Percentiles rank a stretch among this genome's conserved stretches.
These are phyloP conservation scores for Hibiscus mutabilis DNA, from an alignment of 345 rosid species.

Conservation along the genomic window DNA sequence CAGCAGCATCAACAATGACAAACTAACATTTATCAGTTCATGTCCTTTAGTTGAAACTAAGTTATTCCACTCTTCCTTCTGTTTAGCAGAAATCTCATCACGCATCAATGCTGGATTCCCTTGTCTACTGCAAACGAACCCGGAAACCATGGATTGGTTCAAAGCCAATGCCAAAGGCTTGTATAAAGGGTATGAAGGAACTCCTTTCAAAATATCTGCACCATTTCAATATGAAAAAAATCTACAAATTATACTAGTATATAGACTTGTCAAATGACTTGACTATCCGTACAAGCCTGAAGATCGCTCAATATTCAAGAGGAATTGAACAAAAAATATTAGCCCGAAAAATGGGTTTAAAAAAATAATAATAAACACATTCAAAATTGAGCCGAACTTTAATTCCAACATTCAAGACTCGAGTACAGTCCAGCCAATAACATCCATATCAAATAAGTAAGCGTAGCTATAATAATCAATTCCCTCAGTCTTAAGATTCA, in stretches of 20 bases:
- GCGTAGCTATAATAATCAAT: neutral
- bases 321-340: no score
- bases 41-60: neutral
- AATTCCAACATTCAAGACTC: no score
- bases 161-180: constrained; percentile 40
- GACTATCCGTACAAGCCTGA: no score
- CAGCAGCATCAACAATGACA: neutral
- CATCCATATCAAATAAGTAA: neutral
- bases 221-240: constrained; percentile 4
- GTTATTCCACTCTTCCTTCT: constrained; percentile 33
- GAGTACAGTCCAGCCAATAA: neutral
- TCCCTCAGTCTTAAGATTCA: neutral
- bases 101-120: constrained; percentile 16
- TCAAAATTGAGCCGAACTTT: no score
- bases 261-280: no score
- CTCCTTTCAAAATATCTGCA: constrained; percentile 29
- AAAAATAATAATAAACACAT: no score
- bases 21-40: constrained; percentile 1
- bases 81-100: constrained; percentile 18
- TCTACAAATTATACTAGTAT: no score
- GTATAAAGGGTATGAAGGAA: constrained; percentile 42
- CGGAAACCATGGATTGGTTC: constrained; percentile 30
- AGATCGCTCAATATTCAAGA: no score
- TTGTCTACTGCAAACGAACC: constrained; percentile 20
- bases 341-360: no score